phyloP scores from a whole-genome alignment of 192 early-diverging fungal species.

The Backusella westeae region DNA sequence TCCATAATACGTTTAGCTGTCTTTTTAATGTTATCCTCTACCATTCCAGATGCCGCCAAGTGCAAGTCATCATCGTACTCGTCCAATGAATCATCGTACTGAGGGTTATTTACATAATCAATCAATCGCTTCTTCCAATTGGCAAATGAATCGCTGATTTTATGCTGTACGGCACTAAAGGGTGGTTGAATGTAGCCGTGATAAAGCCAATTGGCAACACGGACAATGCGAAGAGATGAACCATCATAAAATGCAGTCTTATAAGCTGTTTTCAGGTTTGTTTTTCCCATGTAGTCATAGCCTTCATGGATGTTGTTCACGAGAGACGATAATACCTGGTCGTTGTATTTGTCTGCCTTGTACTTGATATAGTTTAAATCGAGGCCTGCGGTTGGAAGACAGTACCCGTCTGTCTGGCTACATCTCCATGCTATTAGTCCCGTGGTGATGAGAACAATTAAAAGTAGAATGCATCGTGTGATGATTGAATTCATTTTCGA shows the following conservation, averaged over 20 bases:
- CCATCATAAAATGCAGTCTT: neutral
- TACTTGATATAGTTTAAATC: neutral
- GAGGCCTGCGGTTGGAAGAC: neutral
- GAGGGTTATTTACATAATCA: neutral
- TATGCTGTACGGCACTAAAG: neutral
- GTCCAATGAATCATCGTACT: neutral
- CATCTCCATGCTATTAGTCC: neutral
- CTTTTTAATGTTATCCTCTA: constrained; percentile 4
- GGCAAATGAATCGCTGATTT: neutral
- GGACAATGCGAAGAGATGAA: neutral
- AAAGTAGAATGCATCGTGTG: neutral
- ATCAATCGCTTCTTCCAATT: neutral
- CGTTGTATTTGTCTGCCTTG: neutral
- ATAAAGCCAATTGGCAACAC: neutral
- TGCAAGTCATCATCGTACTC: neutral
- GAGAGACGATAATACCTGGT: neutral
- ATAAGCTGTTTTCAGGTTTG: neutral
- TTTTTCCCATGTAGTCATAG: neutral
- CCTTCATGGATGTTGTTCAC: neutral
- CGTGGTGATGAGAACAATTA: neutral
- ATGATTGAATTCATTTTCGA: neutral
- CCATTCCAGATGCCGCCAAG: neutral
- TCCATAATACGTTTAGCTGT: constrained; percentile 5
- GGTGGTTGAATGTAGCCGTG: neutral
- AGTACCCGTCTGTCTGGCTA: neutral